Conservation (phyloP, 176 grass and related monocot genomes). For the Eragrostis nindensis region DNA sequence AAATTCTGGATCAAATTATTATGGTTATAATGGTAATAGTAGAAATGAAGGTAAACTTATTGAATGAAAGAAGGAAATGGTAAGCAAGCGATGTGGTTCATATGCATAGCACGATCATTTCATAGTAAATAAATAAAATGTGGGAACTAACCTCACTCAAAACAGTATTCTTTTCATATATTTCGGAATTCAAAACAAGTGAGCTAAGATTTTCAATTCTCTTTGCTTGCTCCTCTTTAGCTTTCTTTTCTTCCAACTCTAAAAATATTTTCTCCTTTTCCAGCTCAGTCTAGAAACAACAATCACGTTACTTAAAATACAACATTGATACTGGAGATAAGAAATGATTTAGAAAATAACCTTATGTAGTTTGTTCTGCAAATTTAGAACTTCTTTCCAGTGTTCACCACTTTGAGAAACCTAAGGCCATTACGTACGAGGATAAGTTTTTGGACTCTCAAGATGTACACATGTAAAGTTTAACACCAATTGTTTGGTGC, state of each 20-base stretch:
- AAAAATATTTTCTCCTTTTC: constrained; percentile 92
- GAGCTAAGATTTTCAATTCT: constrained; percentile 93
- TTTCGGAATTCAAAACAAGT: constrained; percentile 79
- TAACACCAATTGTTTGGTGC: background rate
- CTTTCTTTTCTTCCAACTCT: constrained; percentile 93
- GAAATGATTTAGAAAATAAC: constrained; percentile 43
- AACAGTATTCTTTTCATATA: constrained; percentile 59
- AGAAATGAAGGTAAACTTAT: no score
- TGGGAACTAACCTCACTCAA: constrained; percentile 54
- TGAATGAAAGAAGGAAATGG: no score
- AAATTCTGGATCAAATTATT: no score
- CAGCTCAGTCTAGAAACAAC: constrained; percentile 74
- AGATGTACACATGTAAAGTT: constrained; percentile 21
- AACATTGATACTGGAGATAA: no score
- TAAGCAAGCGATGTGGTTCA: no score
- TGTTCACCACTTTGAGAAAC: constrained; percentile 77
- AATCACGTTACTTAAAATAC: constrained; percentile 31
- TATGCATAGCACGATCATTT: no score
- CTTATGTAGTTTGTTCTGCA: constrained; percentile 83
- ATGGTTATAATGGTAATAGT: no score
- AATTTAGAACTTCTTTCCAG: constrained; percentile 80
- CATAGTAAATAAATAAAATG: no score
- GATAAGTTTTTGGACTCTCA: constrained; percentile 22
- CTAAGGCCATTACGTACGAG: constrained; percentile 52
- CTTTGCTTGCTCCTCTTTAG: constrained; percentile 84